Evolutionary conservation across 2,329 filamentous ascomycete species (phyloP).

Genomic region (Endothia cerciana): DNA sequence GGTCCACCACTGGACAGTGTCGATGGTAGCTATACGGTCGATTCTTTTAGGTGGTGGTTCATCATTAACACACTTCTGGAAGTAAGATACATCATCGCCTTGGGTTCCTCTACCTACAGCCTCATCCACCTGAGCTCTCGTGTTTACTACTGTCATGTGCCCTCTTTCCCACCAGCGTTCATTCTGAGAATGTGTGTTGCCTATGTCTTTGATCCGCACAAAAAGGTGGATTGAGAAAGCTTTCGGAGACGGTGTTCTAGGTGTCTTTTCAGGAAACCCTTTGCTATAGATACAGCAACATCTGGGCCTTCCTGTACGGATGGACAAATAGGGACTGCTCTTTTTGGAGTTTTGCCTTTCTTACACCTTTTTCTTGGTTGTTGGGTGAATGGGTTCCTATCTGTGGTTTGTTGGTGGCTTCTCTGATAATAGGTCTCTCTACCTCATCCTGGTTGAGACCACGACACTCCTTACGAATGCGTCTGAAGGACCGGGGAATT

Average conservation of each 20-base stretch:
- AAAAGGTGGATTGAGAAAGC: slow-evolving; percentile 13
- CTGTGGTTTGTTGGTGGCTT: background rate
- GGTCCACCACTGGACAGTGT: background rate
- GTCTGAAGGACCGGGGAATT: background rate
- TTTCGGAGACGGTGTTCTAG: slow-evolving; percentile 22
- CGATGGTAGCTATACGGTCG: background rate
- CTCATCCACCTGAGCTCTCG: background rate
- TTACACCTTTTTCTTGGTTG: background rate
- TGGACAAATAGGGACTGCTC: slow-evolving; percentile 21
- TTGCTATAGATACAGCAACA: slow-evolving; percentile 21
- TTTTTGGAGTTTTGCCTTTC: background rate
- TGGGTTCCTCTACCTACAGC: background rate
- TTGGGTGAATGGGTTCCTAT: too few relatives aligned
- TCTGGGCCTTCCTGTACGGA: slow-evolving; percentile 8
- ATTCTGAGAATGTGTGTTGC: slow-evolving; percentile 5
- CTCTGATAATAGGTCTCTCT: slow-evolving; percentile 16
- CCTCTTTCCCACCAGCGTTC: background rate
- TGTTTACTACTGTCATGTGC: background rate
- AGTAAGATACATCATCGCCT: background rate
- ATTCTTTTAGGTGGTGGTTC: background rate
- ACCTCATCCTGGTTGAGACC: background rate
- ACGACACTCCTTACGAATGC: slow-evolving; percentile 16
- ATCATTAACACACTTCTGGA: background rate
- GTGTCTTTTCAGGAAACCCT: background rate
- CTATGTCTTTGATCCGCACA: slow-evolving; percentile 14